phyloP scores from a whole-genome alignment of 1,284 basidiomycete genomes.

The Pyrrhoderma noxium region DNA sequence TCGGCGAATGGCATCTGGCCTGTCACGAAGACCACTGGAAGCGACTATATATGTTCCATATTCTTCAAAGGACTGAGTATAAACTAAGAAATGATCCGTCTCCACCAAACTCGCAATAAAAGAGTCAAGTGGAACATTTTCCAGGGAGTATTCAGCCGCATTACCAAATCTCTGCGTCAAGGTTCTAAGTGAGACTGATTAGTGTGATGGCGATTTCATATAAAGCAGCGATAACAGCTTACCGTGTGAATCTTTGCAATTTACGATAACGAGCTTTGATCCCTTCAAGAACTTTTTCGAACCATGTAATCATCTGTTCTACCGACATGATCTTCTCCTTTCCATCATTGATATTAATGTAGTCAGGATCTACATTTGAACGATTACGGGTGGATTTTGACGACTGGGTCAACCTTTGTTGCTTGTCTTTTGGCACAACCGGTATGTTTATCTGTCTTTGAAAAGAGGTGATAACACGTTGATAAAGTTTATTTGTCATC shows the following conservation, averaged over 20 bases:
- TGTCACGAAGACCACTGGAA: constrained; percentile 74
- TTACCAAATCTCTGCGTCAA: constrained; percentile 88
- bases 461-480: constrained; percentile 88
- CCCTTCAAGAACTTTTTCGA: constrained; percentile 88
- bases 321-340: constrained; percentile 51
- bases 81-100: constrained; percentile 92
- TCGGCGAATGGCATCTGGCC: constrained; percentile 74
- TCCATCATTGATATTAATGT: constrained; percentile 4
- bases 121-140: constrained; percentile 69
- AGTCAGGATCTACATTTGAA: too few species aligned
- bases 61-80: constrained; percentile 84
- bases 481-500: constrained; percentile 84
- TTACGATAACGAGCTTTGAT: constrained; percentile 92
- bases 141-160: constrained; percentile 89
- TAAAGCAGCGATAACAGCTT: constrained; percentile 8
- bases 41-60: constrained; percentile 94
- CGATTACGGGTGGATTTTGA: background rate
- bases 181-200: constrained; percentile 47
- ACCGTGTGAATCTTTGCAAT: constrained; percentile 89
- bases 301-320: constrained; percentile 84
- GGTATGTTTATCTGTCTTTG: constrained; percentile 89
- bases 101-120: constrained; percentile 80
- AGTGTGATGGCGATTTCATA: background rate
- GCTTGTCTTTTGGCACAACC: constrained; percentile 28
- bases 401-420: background rate